These are phyloP conservation scores for Dryas drummondii DNA, from an alignment of 306 rosid genomes.

Conservation along the genomic window DNA sequence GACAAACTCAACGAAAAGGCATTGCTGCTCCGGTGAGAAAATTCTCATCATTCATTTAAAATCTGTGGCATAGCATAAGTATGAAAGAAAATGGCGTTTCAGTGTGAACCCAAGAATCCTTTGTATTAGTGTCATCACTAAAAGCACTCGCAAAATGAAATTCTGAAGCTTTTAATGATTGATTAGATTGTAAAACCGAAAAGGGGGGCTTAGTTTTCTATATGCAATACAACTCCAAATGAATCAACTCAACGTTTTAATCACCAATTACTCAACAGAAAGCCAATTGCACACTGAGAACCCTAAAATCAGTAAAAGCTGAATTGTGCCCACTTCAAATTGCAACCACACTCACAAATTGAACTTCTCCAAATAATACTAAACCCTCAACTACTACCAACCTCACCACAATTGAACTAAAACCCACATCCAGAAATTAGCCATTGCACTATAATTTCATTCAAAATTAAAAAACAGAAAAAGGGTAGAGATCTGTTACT, in stretches of 20 bases:
- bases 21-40: background rate
- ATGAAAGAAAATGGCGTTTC: background rate
- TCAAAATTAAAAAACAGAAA: background rate
- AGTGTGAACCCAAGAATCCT: background rate
- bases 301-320: background rate
- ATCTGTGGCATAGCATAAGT: background rate
- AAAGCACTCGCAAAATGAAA: background rate
- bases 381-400: background rate
- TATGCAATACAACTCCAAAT: background rate
- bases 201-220: background rate
- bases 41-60: background rate
- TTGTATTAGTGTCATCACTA: background rate
- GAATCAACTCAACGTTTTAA: background rate
- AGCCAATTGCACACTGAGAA: background rate
- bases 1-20: background rate
- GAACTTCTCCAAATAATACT: background rate
- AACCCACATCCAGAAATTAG: background rate
- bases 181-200: background rate
- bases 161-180: background rate
- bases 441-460: background rate
- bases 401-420: background rate
- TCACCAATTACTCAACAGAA: background rate
- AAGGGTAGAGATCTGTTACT: background rate
- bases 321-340: background rate
- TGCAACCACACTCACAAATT: background rate